A percentile compares a stretch with the other conserved stretches of the same genome.
These are phyloP conservation scores for Eragrostis tef DNA, from an alignment of 202 grass and related monocot genomes.

Conservation along the genomic window DNA sequence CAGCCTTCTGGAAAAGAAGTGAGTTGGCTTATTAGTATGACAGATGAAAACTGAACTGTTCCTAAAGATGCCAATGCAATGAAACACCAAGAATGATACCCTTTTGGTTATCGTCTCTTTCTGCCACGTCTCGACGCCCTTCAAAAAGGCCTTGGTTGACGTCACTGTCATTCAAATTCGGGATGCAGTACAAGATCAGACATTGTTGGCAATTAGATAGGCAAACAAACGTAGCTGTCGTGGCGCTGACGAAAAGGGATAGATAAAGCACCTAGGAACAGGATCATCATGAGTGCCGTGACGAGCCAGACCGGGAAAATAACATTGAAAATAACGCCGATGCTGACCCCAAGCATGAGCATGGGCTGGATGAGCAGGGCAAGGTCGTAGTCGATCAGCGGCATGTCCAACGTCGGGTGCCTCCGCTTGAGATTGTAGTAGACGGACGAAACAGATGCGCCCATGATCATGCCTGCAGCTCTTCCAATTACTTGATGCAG, in stretches of 20 bases:
- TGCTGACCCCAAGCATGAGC: slow-evolving; percentile 86
- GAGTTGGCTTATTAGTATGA: neutral
- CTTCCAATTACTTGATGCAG: no score
- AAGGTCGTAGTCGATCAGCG: slow-evolving; percentile 78
- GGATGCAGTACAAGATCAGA: neutral
- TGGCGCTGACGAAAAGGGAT: neutral
- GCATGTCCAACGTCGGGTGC: slow-evolving; percentile 75
- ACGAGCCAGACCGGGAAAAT: slow-evolving; percentile 80
- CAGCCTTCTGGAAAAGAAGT: slow-evolving; percentile 48
- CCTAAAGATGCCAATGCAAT: neutral
- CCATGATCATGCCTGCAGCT: slow-evolving; percentile 78
- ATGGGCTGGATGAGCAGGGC: slow-evolving; percentile 83
- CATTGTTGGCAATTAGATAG: no score
- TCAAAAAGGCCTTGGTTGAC: slow-evolving; percentile 75
- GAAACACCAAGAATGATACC: slow-evolving; percentile 36
- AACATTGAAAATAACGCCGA: slow-evolving; percentile 73
- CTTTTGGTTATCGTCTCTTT: slow-evolving; percentile 64
- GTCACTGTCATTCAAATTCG: slow-evolving; percentile 48
- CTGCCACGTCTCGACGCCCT: slow-evolving; percentile 81
- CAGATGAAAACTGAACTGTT: neutral
- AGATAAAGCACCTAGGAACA: slow-evolving; percentile 61
- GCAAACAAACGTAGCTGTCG: neutral
- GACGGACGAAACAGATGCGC: slow-evolving; percentile 67
- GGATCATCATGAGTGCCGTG: slow-evolving; percentile 67
- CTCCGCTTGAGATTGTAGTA: slow-evolving; percentile 80